Percentiles rank a stretch among this genome's conserved stretches.
Evolutionary conservation across 2,329 filamentous ascomycete genomes (phyloP).

Genomic region (Alternaria angustiovoidea): DNA sequence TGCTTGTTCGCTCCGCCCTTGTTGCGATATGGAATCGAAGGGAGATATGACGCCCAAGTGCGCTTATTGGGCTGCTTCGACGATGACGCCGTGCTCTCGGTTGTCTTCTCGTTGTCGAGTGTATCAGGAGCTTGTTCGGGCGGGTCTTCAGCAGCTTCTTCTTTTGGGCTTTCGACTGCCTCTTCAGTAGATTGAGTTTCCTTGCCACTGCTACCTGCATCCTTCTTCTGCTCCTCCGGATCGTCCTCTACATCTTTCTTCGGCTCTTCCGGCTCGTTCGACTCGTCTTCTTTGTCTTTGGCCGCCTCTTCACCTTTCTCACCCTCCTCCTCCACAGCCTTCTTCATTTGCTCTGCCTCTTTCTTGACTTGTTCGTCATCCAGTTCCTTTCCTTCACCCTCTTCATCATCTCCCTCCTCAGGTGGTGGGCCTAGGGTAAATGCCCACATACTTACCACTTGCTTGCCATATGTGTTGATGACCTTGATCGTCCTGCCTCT

Average conservation of each 20-base stretch:
- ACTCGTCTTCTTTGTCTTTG: slow-evolving; percentile 9
- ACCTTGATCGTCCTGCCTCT: slow-evolving; percentile 59
- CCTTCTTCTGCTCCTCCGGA: slow-evolving; percentile 1
- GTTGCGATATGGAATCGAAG: slow-evolving; percentile 49
- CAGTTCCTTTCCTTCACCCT: slow-evolving; percentile 28
- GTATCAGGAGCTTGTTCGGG: slow-evolving; percentile 44
- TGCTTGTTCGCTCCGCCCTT: slow-evolving; percentile 31
- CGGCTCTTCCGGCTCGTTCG: slow-evolving; percentile 1
- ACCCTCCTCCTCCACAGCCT: slow-evolving; percentile 25
- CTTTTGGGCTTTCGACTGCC: slow-evolving; percentile 20
- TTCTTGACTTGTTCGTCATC: slow-evolving; percentile 39
- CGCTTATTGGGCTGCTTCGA: slow-evolving; percentile 36
- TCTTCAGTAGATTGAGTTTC: slow-evolving; percentile 11
- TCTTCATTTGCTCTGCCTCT: slow-evolving; percentile 33
- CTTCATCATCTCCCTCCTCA: slow-evolving; percentile 42
- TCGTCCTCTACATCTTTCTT: slow-evolving; percentile 14
- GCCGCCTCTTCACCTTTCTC: slow-evolving; percentile 13
- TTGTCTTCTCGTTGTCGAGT: slow-evolving; percentile 21
- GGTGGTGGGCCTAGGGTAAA: slow-evolving; percentile 58
- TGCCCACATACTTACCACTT: slow-evolving; percentile 60
- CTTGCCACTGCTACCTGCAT: slow-evolving; percentile 11
- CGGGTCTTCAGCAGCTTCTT: slow-evolving; percentile 32
- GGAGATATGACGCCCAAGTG: slow-evolving; percentile 52
- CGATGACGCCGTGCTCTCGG: slow-evolving; percentile 16
- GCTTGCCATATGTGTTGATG: slow-evolving; percentile 60